Base-by-base conservation (phyloP, 768 basidiomycete genomes). In the Xerocomellus intermedius region DNA sequence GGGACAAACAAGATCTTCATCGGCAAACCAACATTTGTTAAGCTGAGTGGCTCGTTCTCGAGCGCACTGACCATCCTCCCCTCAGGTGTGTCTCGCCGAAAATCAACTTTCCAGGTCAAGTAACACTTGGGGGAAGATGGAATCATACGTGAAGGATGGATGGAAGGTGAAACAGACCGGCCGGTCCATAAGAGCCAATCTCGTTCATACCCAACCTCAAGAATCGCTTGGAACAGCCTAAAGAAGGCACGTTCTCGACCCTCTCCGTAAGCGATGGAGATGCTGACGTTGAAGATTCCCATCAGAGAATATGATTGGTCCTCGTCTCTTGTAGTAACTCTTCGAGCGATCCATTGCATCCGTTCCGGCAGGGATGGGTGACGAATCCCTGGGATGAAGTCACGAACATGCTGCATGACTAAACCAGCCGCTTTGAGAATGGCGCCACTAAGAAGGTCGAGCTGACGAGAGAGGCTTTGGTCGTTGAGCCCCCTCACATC, bases 191-290 rank as follows among this genome's bases (percentile, higher is more conserved):
- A 24, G 24, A 24, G 24, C 24, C 24, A 24, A 2, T 24, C 24
- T 24, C 24, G 24, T 24, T 24, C 24, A 3, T 24, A 24, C 24
- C 24, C 24, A 5, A 57, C 50, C 2, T 57, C 24, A 3, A 60
- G 51, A 8, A 54, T 36, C 1, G 47, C 38, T 21, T 60, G 33
- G 43, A 60, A 41, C 8, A 60, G 26, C 19, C 56, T 17, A 19
- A 49, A 60, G 49, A 57, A 57, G 16, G 59, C 59, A 16, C 49
- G 55, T 22, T 60, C 36, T 2, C 2, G 14, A 14, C 64, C 64
- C 33, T 62, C 63, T 33, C 64, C 64, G 30, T 65, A 65, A 13
- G 53, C 53, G 9, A 59, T 42, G 2, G 60, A 45, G 19, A 65
- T 43, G 26, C 50, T 55, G 19, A 61, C 55, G 38, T 42, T 38